Base-by-base conservation (phyloP, 2,329 filamentous ascomycete genomes). In the Chaetomiaceae sp. region DNA sequence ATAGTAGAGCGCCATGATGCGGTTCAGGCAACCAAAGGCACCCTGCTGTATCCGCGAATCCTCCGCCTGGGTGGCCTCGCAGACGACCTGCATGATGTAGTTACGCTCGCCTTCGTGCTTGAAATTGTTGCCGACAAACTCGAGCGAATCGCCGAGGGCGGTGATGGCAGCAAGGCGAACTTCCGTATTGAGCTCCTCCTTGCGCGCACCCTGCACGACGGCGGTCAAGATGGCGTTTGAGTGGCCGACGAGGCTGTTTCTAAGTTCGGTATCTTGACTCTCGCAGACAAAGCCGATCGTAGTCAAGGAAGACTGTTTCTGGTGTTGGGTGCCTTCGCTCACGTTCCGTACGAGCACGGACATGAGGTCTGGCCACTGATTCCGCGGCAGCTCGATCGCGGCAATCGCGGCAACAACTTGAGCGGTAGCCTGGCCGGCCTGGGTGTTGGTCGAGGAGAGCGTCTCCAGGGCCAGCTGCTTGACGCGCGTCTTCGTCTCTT, bases 1-100 rank as follows among this genome's bases (percentile, higher is more conserved):
- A 68, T 98, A 98, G 76, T 98, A 98, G 54, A 96, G 79, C 51
- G 79, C 87, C 93, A 98, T 98, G 68, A 98, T 97, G 62, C 93
- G 83, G 78, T 98, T 98, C 58, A 98, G 73, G 67, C 93, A 97
- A 60, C 93, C 93, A 65, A 96, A 98, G 35, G 93, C 88, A 51
- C 89, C 90, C 65, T 95, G 88, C 69, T 97, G 90, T 67, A 98
- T 94, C 63, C 89, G 81, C 49, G 79, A 80, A 67, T 98, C 93
- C 1, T 86, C 77, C 58, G 91, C 89, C 72, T 98, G 93, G 45
- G 93, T 98, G 59, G 93, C 93, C 74, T 98, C 93, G 71, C 93
- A 98, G 61, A 98, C 88, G 56, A 98, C 93, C 74, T 98, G 93
- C 93, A 98, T 98, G 64, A 98, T 98, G 75, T 97, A 98, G 74